Evolutionary conservation across 306 rosid genomes (phyloP), one percentile per base, ranked within the genome.

Genomic region (Corylus heterophylla): DNA sequence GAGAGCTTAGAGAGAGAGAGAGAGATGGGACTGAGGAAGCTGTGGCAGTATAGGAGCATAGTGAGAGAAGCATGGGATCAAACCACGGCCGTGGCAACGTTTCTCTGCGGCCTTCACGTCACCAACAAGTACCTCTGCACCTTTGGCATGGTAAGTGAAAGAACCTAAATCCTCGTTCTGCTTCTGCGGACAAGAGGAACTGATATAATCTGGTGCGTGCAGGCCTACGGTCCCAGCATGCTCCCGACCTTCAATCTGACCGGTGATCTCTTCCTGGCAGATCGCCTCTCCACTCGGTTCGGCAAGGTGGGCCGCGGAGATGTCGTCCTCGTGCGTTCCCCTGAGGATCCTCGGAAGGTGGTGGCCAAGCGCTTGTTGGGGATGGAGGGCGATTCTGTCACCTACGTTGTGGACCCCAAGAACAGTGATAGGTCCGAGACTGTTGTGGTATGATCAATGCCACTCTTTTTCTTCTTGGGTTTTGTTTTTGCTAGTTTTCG

Each of bases 211-310:
- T 42, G 5, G 14, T 78, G 83, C 55, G 12, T 83, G 87, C 88
- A 94, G 98, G 47, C 82, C 67, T 12, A 7, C 58, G 98, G 98
- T 76, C 90, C 98, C 69, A 94, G 98, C 85, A 94, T 94, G 98
- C 86, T 92, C 86, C 98, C 97, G 17, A 37, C 88, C 61, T 52
- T 92, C 0, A 86, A 80, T 69, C 74, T 81, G 44, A 81, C 69
- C 0, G 63, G 77, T 3, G 74, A 39, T 44, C 0, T 85, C 69
- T 48, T 80, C 39, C 52, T 92, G 44, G 78, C 83, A 0, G 98
- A 94, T 50, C 89, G 78, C 54, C 54, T 87, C 80, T 90, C 96
- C 58, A 51, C 87, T 45, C 86, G 89, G 25, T 87, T 55, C 25
- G 93, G 85, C 39, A 81, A 80, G 80, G 79, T 88, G 82, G 52